Conservation (phyloP, 2,329 filamentous ascomycete species). For the Stylonectria norvegica region DNA sequence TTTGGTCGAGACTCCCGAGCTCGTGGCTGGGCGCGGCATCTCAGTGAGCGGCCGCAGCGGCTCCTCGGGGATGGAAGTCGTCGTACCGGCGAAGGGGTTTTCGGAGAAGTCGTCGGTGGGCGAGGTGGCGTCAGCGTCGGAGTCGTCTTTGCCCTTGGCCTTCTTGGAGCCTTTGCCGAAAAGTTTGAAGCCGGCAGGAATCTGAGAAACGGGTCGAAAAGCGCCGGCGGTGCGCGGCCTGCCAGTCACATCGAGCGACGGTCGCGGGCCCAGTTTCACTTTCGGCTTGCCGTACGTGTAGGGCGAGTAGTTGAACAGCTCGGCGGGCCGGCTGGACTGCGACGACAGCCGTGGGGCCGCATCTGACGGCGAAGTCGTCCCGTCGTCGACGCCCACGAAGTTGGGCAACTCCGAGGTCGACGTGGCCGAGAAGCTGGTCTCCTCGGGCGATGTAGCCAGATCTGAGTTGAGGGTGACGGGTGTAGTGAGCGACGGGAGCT, state of each 20-base stretch:
- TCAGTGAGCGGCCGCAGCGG: conserved; percentile 21
- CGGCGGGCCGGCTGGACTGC: conserved; percentile 50
- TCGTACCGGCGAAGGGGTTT: conserved; percentile 35
- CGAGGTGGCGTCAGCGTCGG: conserved; percentile 16
- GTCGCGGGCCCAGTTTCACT: conserved; percentile 83
- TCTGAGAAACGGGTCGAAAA: conserved; percentile 69
- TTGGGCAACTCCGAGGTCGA: conserved; percentile 49
- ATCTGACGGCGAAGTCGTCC: conserved; percentile 45
- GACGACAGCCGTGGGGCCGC: conserved; percentile 47
- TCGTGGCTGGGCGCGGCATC: conserved; percentile 39
- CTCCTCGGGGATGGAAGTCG: conserved; percentile 32
- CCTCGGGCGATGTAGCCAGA: conserved; percentile 48
- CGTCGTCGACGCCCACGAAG: conserved; percentile 46
- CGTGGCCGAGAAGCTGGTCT: conserved; percentile 45
- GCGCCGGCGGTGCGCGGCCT: conserved; percentile 60
- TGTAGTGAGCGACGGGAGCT: conserved; percentile 23
- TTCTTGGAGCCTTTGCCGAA: conserved; percentile 58
- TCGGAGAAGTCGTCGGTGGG: conserved; percentile 37
- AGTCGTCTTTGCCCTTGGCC: conserved; percentile 29
- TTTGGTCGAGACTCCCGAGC: conserved; percentile 44
- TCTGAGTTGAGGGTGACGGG: conserved; percentile 51
- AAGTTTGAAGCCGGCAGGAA: conserved; percentile 77
- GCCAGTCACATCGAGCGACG: conserved; percentile 64
- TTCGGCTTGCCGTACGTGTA: conserved; percentile 66
- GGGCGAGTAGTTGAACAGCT: conserved; percentile 48